Percentiles rank a stretch among this genome's conserved stretches.
phyloP scores from a whole-genome alignment of 345 rosid species.

The Linum tenue region DNA sequence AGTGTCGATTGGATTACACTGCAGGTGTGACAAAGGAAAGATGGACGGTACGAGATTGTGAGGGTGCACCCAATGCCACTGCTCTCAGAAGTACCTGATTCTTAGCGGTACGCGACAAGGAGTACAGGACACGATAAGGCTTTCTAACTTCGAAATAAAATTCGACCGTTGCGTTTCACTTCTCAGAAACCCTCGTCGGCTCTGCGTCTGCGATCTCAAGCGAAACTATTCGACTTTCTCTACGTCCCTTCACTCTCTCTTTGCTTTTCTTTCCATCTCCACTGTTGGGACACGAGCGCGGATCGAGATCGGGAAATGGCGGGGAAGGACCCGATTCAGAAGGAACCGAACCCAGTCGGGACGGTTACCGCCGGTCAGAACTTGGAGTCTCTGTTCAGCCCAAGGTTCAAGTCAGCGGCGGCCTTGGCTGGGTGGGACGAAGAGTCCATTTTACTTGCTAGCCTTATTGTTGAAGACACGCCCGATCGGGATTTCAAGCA shows the following conservation, averaged over 20 bases:
- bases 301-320: background rate
- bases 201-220: no score
- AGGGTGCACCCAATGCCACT: background rate
- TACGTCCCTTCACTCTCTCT: no score
- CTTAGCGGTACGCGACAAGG: background rate
- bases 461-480: constrained; percentile 76
- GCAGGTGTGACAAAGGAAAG: no score
- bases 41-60: background rate
- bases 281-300: no score
- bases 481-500: constrained; percentile 57
- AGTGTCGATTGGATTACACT: no score
- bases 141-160: background rate
- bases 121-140: background rate
- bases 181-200: background rate
- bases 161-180: background rate
- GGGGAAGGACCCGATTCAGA: background rate
- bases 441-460: constrained; percentile 63
- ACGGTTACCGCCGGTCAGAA: background rate
- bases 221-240: no score
- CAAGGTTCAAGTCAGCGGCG: constrained; percentile 75
- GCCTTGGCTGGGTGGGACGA: constrained; percentile 99
- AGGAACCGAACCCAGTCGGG: background rate
- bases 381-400: constrained; percentile 39
- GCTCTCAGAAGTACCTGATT: background rate
- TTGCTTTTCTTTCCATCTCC: no score